Percentiles rank a stretch among this genome's conserved stretches.
Evolutionary conservation across 2,329 filamentous ascomycete species (phyloP).

Genomic region (Biscogniauxia sp.): DNA sequence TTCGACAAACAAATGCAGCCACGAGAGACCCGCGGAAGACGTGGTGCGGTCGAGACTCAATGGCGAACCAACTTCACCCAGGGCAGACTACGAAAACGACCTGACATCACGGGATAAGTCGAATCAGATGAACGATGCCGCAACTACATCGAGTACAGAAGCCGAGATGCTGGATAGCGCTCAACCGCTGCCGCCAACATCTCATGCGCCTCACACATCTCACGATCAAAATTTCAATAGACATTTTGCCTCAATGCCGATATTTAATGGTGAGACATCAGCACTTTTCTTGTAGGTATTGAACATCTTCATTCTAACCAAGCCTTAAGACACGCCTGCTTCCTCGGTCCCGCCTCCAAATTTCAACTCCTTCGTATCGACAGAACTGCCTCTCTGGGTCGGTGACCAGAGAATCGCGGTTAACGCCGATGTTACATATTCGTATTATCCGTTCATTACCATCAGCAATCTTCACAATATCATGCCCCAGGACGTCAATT

Average conservation of each 20-base stretch:
- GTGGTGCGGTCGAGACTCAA: slow-evolving; percentile 29
- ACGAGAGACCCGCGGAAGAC: slow-evolving; percentile 28
- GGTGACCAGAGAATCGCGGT: slow-evolving; percentile 28
- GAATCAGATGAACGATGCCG: slow-evolving; percentile 11
- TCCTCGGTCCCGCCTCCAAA: slow-evolving; percentile 20
- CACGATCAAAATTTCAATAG: slow-evolving; percentile 17
- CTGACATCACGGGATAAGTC: slow-evolving; percentile 10
- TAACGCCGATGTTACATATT: slow-evolving; percentile 39
- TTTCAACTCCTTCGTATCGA: slow-evolving; percentile 18
- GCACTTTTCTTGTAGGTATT: neutral
- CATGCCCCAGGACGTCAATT: slow-evolving; percentile 46
- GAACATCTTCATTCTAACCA: slow-evolving; percentile 5
- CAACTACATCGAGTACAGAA: slow-evolving; percentile 7
- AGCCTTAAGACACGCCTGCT: slow-evolving; percentile 5
- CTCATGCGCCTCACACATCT: slow-evolving; percentile 10
- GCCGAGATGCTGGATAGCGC: slow-evolving; percentile 12
- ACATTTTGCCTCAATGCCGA: slow-evolving; percentile 13
- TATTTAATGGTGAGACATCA: slow-evolving; percentile 19
- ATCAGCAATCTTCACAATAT: slow-evolving; percentile 39
- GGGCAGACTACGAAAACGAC: slow-evolving; percentile 14
- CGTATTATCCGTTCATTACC: slow-evolving; percentile 42
- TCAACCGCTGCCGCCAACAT: slow-evolving; percentile 8
- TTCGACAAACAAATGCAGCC: slow-evolving; percentile 23
- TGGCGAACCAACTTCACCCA: slow-evolving; percentile 20
- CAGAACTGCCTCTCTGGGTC: slow-evolving; percentile 25